Base-by-base conservation (phyloP, 805 yeast genomes). In the Schwanniomyces occidentalis region DNA sequence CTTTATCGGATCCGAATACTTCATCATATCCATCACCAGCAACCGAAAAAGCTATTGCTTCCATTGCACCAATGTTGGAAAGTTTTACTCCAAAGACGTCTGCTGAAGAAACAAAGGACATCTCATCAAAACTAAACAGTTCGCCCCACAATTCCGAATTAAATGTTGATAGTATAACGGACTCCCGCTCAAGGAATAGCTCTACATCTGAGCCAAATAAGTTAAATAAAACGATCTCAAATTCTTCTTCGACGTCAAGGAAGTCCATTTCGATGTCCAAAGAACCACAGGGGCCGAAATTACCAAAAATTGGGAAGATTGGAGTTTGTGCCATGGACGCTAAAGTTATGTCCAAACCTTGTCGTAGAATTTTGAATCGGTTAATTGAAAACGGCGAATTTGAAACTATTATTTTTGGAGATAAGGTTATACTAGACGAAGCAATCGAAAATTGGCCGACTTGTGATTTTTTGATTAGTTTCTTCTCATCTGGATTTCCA, bases 271-370 rank as follows among this genome's bases (percentile, higher is more conserved):
- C 62, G 5, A 61, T 64, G 16, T 61, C 64, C 15, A 58, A 56
- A 35, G 75, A 66, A 34, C 55, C 52, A 8, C 61, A 61, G 6
- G 70, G 73, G 8, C 75, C 80, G 3, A 71, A 73, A 43, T 51
- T 80, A 33, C 87, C 86, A 3, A 79, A 75, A 45, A 78, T 90
- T 44, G 98, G 99, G 24, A 90, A 87, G 46, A 87, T 93, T 48
- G 99, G 99, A 34, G 96, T 93, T 2, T 93, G 99, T 65, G 99
- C 99, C 8, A 90, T 93, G 97, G 99, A 93, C 61, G 82, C 90
- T 40, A 93, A 93, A 61, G 99, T 90, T 2, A 73, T 95, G 53
- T 84, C 95, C 27, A 93, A 93, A 65, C 99, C 99, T 2, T 91
- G 97, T 55, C 71, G 98, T 40, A 86, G 85, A 42, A 93, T 93